phyloP scores from a whole-genome alignment of 176 grass and related monocot genomes.

The Cymbopogon citratus region DNA sequence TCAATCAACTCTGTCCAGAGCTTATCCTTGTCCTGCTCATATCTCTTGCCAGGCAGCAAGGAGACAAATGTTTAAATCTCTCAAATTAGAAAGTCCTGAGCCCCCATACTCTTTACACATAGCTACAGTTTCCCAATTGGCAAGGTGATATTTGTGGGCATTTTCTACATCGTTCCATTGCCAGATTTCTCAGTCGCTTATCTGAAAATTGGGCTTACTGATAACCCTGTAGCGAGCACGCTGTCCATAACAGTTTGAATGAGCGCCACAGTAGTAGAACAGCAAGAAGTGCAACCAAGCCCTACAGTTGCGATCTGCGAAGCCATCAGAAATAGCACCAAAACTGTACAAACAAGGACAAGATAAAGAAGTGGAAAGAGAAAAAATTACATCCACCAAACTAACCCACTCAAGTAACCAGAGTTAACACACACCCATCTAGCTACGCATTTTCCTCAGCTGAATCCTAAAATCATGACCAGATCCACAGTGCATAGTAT shows the following conservation, averaged over 20 bases:
- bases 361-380: background rate
- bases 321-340: background rate
- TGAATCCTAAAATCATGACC: constrained; percentile 26
- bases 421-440: background rate
- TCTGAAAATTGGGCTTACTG: too few species aligned
- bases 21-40: too few species aligned
- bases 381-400: constrained; percentile 28
- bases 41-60: too few species aligned
- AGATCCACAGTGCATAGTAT: constrained; percentile 49
- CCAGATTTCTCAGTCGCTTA: too few species aligned
- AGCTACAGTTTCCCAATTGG: too few species aligned
- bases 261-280: background rate
- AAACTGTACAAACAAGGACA: background rate
- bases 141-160: too few species aligned
- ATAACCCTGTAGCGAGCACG: background rate
- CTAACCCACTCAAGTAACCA: background rate
- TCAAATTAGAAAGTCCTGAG: too few species aligned
- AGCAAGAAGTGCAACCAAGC: background rate
- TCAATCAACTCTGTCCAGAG: too few species aligned
- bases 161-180: too few species aligned
- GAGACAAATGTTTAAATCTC: too few species aligned
- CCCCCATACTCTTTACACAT: too few species aligned
- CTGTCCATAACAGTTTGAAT: background rate
- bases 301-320: background rate
- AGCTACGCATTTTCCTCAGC: background rate